These are phyloP conservation scores for Calonectria pauciramosa DNA, from an alignment of 2,329 filamentous ascomycete species.

Conservation along the genomic window DNA sequence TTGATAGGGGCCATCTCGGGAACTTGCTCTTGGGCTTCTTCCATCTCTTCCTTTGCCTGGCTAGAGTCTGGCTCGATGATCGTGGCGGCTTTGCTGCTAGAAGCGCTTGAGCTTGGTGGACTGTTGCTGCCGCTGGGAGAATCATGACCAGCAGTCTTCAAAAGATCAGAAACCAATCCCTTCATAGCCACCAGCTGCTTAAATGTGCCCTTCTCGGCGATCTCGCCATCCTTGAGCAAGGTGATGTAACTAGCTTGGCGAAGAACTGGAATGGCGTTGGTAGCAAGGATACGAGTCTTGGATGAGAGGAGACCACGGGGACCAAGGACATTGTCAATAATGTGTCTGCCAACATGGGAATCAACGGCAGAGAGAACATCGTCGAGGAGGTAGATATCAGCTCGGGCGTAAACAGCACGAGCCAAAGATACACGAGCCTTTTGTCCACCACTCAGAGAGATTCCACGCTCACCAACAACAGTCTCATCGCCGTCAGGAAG, in stretches of 20 bases:
- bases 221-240: constrained; percentile 84
- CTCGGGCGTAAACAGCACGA: constrained; percentile 93
- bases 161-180: constrained; percentile 86
- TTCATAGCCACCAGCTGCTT: constrained; percentile 94
- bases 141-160: constrained; percentile 80
- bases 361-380: constrained; percentile 98
- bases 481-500: constrained; percentile 97
- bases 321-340: constrained; percentile 95
- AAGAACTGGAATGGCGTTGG: constrained; percentile 93
- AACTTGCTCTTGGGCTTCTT: constrained; percentile 83
- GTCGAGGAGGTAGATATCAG: constrained; percentile 96
- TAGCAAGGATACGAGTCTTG: constrained; percentile 94
- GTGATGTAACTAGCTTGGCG: constrained; percentile 91
- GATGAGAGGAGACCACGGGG: constrained; percentile 83
- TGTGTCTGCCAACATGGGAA: constrained; percentile 93
- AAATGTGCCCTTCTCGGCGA: constrained; percentile 91
- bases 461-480: constrained; percentile 95
- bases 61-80: constrained; percentile 65
- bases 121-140: constrained; percentile 56
- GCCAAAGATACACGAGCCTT: constrained; percentile 94
- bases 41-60: constrained; percentile 75
- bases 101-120: constrained; percentile 60
- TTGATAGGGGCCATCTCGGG: constrained; percentile 84
- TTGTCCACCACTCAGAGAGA: constrained; percentile 95
- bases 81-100: constrained; percentile 68